phyloP scores from a whole-genome alignment of 2,329 filamentous ascomycete genomes.

The Orbilia ellipsospora region DNA sequence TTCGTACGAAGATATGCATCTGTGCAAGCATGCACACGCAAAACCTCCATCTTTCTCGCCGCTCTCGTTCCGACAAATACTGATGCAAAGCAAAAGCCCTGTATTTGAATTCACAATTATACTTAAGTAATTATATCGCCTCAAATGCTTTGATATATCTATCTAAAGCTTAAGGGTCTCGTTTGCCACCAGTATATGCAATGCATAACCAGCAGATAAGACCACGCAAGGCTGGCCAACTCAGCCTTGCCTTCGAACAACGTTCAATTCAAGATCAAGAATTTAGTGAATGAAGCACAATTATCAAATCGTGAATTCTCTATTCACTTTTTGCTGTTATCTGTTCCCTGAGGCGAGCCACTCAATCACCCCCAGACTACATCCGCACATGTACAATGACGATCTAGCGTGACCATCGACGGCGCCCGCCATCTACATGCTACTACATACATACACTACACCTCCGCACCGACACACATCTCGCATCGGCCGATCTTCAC shows the following conservation, averaged over 20 bases:
- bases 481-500: conserved; percentile 1
- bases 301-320: too few species aligned
- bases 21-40: not conserved
- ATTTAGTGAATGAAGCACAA: too few species aligned
- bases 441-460: too few species aligned
- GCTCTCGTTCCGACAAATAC: not conserved
- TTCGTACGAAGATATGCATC: not conserved
- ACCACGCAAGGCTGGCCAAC: conserved; percentile 3
- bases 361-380: not conserved
- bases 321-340: too few species aligned
- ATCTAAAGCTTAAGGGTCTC: conserved; percentile 42
- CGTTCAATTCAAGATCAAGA: too few species aligned
- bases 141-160: not conserved
- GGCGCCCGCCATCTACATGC: not conserved
- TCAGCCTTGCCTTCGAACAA: conserved; percentile 2
- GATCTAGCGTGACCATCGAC: conserved; percentile 21
- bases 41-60: too few species aligned
- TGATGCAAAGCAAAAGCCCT: not conserved
- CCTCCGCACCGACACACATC: not conserved
- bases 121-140: too few species aligned
- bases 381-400: conserved; percentile 34
- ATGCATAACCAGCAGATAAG: not conserved
- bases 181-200: conserved; percentile 28
- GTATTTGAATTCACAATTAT: conserved; percentile 3
- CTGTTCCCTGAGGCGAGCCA: conserved; percentile 2